Conservation (phyloP, 495 filamentous ascomycete genomes). For the Letharia lupina region DNA sequence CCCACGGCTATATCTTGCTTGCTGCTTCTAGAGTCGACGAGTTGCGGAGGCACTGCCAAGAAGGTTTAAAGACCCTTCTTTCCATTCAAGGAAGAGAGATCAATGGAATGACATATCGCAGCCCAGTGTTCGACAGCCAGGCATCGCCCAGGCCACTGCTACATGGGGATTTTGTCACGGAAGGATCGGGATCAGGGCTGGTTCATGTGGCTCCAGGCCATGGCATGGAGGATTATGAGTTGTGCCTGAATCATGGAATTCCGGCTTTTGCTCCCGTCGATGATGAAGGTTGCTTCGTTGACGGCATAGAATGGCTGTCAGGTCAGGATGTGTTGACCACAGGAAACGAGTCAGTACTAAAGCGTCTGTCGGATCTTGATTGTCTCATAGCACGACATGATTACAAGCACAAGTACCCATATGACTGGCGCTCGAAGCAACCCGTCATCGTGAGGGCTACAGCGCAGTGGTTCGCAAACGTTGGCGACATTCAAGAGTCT, state of each 20-base stretch:
- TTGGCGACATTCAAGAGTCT: slow-evolving; percentile 64
- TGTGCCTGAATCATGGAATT: slow-evolving; percentile 60
- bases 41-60: slow-evolving; percentile 37
- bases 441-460: slow-evolving; percentile 88
- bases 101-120: slow-evolving; percentile 54
- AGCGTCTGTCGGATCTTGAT: slow-evolving; percentile 46
- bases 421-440: slow-evolving; percentile 92
- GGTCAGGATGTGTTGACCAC: slow-evolving; percentile 54
- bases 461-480: slow-evolving; percentile 95
- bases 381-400: slow-evolving; percentile 57
- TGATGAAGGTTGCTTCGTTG: slow-evolving; percentile 69
- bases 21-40: slow-evolving; percentile 57
- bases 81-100: slow-evolving; percentile 59
- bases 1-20: slow-evolving; percentile 51
- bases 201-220: slow-evolving; percentile 94
- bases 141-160: slow-evolving; percentile 58
- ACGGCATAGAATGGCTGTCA: slow-evolving; percentile 49
- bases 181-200: slow-evolving; percentile 78
- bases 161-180: slow-evolving; percentile 76
- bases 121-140: slow-evolving; percentile 48
- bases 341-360: slow-evolving; percentile 60
- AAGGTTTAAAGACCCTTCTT: slow-evolving; percentile 42
- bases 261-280: slow-evolving; percentile 71
- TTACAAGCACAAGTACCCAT: slow-evolving; percentile 87
- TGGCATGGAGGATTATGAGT: slow-evolving; percentile 91